Conservation (phyloP, 2,329 filamentous ascomycete species). For the Cadophora gregata region DNA sequence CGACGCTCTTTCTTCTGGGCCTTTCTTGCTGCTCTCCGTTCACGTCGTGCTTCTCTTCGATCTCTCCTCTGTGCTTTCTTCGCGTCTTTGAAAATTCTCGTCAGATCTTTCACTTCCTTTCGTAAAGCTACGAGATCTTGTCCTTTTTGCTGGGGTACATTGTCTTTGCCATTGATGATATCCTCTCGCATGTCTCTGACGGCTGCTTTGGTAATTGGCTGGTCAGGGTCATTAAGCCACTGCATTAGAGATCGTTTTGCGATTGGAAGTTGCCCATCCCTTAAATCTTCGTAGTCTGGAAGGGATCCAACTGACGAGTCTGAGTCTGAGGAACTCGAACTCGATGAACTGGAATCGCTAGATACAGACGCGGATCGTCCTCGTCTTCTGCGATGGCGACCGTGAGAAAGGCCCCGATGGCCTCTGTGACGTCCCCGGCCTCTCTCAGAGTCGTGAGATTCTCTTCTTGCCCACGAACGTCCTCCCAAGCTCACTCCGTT, state of each 20-base stretch:
- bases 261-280: constrained; percentile 54
- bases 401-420: constrained; percentile 28
- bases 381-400: constrained; percentile 22
- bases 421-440: constrained; percentile 27
- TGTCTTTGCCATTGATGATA: constrained; percentile 50
- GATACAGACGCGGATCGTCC: constrained; percentile 31
- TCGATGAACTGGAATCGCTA: constrained; percentile 44
- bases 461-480: constrained; percentile 29
- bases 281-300: constrained; percentile 58
- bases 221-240: constrained; percentile 58
- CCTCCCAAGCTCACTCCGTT: constrained; percentile 35
- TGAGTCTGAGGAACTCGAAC: constrained; percentile 44
- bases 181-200: constrained; percentile 51
- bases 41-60: constrained; percentile 39
- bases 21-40: constrained; percentile 24
- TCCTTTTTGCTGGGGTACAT: constrained; percentile 21
- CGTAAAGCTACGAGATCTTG: constrained; percentile 49
- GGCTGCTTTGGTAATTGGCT: constrained; percentile 54
- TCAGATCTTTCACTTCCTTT: constrained; percentile 53
- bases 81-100: constrained; percentile 51
- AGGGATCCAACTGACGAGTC: constrained; percentile 57
- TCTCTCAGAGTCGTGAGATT: constrained; percentile 21
- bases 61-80: constrained; percentile 47
- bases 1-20: constrained; percentile 32
- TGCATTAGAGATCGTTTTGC: constrained; percentile 52